Percentiles rank a stretch among this genome's conserved stretches.
These are phyloP conservation scores for Aspergillus sp. DNA, from an alignment of 2,329 filamentous ascomycete species.

Conservation along the genomic window DNA sequence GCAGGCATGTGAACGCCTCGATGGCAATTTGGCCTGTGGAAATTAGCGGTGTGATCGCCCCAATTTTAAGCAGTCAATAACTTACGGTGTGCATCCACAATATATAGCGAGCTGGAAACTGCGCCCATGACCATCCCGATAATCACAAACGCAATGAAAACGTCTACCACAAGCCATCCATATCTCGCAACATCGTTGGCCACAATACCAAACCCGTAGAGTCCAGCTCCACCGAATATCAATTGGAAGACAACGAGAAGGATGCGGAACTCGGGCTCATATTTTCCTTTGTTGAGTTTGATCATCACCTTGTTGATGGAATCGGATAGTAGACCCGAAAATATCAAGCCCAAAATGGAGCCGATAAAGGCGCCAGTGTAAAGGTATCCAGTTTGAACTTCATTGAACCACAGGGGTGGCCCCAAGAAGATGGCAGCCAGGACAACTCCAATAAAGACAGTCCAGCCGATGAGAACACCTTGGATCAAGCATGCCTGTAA, in stretches of 20 bases:
- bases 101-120: slow-evolving; percentile 78
- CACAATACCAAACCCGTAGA: slow-evolving; percentile 81
- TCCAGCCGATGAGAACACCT: slow-evolving; percentile 91
- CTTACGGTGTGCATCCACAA: slow-evolving; percentile 86
- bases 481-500: slow-evolving; percentile 64
- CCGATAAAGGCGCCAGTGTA: slow-evolving; percentile 85
- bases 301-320: slow-evolving; percentile 67
- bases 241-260: slow-evolving; percentile 78
- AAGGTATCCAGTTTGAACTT: slow-evolving; percentile 77
- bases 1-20: slow-evolving; percentile 82
- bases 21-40: slow-evolving; percentile 67
- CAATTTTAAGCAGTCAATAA: slow-evolving; percentile 12
- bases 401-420: slow-evolving; percentile 74
- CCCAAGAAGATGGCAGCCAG: slow-evolving; percentile 77
- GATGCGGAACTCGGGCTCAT: slow-evolving; percentile 88
- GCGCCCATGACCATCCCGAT: slow-evolving; percentile 89
- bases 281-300: slow-evolving; percentile 69
- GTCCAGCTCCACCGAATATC: slow-evolving; percentile 68
- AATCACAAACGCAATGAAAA: slow-evolving; percentile 81
- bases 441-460: slow-evolving; percentile 83
- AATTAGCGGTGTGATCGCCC: slow-evolving; percentile 6
- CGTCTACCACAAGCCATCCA: slow-evolving; percentile 67
- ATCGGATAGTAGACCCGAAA: slow-evolving; percentile 73
- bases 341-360: slow-evolving; percentile 68
- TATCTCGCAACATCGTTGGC: slow-evolving; percentile 58